Percentiles rank a stretch among this genome's conserved stretches.
Evolutionary conservation across 2,329 filamentous ascomycete species (phyloP).

Genomic region (Apiospora kogelbergensis): DNA sequence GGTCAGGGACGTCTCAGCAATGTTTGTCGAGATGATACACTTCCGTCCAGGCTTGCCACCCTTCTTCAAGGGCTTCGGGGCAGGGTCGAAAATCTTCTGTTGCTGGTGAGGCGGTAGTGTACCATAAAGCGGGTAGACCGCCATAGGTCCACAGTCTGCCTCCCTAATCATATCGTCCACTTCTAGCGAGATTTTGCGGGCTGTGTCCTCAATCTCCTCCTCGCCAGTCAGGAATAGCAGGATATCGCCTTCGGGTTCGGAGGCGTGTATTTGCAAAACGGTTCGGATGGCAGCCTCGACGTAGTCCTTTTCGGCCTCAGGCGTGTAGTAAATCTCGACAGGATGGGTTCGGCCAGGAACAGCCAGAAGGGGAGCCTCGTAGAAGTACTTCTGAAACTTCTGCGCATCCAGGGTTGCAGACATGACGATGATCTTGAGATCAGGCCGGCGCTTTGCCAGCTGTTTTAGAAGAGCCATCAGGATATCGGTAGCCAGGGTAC

Average conservation of each 20-base stretch:
- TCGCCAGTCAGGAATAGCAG: constrained; percentile 95
- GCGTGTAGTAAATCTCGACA: constrained; percentile 98
- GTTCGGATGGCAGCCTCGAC: constrained; percentile 93
- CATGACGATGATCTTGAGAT: constrained; percentile 99
- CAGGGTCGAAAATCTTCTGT: constrained; percentile 90
- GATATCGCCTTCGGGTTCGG: constrained; percentile 89
- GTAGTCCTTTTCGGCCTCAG: constrained; percentile 93
- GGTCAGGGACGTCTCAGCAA: constrained; percentile 94
- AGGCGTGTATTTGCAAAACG: constrained; percentile 93
- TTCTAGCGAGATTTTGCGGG: constrained; percentile 86
- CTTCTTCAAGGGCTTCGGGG: constrained; percentile 69
- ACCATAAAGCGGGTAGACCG: constrained; percentile 91
- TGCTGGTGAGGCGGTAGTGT: constrained; percentile 90
- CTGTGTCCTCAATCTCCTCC: constrained; percentile 97
- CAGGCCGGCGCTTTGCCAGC: constrained; percentile 75
- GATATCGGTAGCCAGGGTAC: constrained; percentile 95
- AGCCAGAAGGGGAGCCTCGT: constrained; percentile 86
- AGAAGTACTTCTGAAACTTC: constrained; percentile 98
- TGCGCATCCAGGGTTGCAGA: constrained; percentile 96
- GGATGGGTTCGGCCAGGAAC: constrained; percentile 94
- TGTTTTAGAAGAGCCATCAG: constrained; percentile 96
- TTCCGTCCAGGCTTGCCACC: constrained; percentile 90
- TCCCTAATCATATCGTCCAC: constrained; percentile 90
- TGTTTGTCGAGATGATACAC: constrained; percentile 93
- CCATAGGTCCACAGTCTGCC: constrained; percentile 85